These are phyloP conservation scores for Alternaria sp. DNA, from an alignment of 2,329 filamentous ascomycete genomes.

Conservation along the genomic window DNA sequence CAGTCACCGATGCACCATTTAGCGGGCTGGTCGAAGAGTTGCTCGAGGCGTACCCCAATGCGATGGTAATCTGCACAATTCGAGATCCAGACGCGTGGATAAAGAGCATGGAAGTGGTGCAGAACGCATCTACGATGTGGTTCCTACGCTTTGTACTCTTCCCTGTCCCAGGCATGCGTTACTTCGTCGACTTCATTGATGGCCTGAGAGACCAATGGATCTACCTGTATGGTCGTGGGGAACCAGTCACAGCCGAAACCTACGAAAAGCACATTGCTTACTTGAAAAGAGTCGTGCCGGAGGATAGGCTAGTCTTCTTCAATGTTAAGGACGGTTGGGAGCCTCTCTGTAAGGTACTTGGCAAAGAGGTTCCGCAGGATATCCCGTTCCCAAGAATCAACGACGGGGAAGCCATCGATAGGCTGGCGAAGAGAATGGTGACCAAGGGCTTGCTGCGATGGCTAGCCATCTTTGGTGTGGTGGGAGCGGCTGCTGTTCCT, in stretches of 20 bases:
- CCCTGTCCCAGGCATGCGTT: constrained; percentile 30
- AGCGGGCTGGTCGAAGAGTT: constrained; percentile 57
- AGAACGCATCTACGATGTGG: constrained; percentile 19
- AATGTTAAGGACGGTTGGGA: constrained; percentile 35
- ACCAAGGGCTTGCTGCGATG: constrained; percentile 38
- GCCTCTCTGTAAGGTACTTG: constrained; percentile 30
- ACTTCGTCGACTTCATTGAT: constrained; percentile 28
- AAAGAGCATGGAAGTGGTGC: constrained; percentile 26
- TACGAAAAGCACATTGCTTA: constrained; percentile 24
- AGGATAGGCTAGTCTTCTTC: constrained; percentile 26
- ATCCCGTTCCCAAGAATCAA: constrained; percentile 34
- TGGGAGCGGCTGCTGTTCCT: constrained; percentile 6
- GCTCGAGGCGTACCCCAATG: constrained; percentile 60
- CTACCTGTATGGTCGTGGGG: constrained; percentile 13
- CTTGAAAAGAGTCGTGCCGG: constrained; percentile 29
- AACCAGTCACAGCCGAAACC: constrained; percentile 10
- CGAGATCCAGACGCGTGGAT: constrained; percentile 35
- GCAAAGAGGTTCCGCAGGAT: constrained; percentile 22
- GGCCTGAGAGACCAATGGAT: constrained; percentile 23
- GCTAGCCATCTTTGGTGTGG: constrained; percentile 36
- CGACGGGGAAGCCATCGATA: constrained; percentile 34
- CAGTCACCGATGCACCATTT: constrained; percentile 58
- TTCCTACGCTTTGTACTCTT: constrained; percentile 33
- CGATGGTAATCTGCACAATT: constrained; percentile 54
- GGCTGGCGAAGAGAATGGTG: constrained; percentile 24